Conservation (phyloP, 1,284 basidiomycete species). For the Pisolithus thermaeus region DNA sequence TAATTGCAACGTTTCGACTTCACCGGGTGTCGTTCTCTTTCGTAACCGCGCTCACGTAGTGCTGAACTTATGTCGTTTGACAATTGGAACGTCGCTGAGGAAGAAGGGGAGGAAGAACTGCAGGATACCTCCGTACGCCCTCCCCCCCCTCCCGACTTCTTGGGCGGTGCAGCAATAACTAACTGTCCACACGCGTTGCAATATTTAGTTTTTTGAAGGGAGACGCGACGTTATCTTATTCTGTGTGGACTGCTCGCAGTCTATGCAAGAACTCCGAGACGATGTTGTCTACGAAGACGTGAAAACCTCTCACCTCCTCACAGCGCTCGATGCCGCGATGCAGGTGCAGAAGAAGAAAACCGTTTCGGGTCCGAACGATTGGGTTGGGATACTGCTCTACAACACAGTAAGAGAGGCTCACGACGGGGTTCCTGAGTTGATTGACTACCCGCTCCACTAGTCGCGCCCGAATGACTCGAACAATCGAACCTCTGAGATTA, state of each 20-base stretch:
- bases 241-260: slow-evolving; percentile 87
- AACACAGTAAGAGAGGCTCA: slow-evolving; percentile 67
- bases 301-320: slow-evolving; percentile 59
- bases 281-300: slow-evolving; percentile 56
- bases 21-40: too few relatives aligned
- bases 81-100: slow-evolving; percentile 69
- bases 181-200: slow-evolving; percentile 8
- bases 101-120: slow-evolving; percentile 74
- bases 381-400: slow-evolving; percentile 85
- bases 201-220: slow-evolving; percentile 58
- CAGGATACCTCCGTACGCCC: slow-evolving; percentile 59
- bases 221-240: slow-evolving; percentile 84
- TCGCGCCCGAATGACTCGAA: slow-evolving; percentile 44
- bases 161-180: too few relatives aligned
- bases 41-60: too few relatives aligned
- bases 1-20: too few relatives aligned
- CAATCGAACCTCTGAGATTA: slow-evolving; percentile 63
- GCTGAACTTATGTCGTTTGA: slow-evolving; percentile 40
- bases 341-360: slow-evolving; percentile 88
- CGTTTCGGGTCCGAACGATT: slow-evolving; percentile 80
- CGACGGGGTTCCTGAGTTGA: neutral
- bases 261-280: slow-evolving; percentile 76
- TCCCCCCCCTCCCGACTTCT: too few relatives aligned
- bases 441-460: slow-evolving; percentile 30
- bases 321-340: slow-evolving; percentile 76